Evolutionary conservation across 78 protist species (phyloP), one percentile per base, ranked within the genome.

Genomic region (Isochrysis galbana): DNA sequence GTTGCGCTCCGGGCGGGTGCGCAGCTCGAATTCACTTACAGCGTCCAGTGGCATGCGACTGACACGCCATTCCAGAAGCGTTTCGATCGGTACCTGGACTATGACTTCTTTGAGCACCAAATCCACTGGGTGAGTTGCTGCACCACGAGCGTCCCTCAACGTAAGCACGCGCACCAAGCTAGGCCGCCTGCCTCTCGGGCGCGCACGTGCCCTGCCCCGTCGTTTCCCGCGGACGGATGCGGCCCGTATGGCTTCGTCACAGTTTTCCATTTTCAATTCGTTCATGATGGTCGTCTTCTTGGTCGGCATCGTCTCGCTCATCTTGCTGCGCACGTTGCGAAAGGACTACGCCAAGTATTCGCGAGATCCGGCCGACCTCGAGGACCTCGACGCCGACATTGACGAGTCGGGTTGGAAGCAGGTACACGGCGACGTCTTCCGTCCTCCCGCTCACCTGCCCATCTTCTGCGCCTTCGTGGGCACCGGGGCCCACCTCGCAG

Each of bases 261-360:
- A 97, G 98, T 96, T 97, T 78, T 89, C 97, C 32, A 93, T 98
- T 67, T 95, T 96, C 96, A 98, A 98, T 91, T 93, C 97, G 46
- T 95, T 97, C 92, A 97, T 98, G 98, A 96, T 98, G 97, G 98
- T 98, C 61, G 41, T 96, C 23, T 96, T 97, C 92, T 94, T 97
- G 32, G 95, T 88, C 29, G 98, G 98, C 26, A 89, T 96, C 69
- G 92, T 91, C n/a, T 0, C 94, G 48, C 94, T 91, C 69, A 84
- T 91, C 87, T 87, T 97, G 45, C 78, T 94, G 93, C 95, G 98
- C 55, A 96, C 97, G 38, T 93, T 97, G 78, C 83, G 93, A 36
- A 51, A 42, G 26, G 87, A 78, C 48, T 78, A 78, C 48, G 87
- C 87, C 21, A 39, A 41, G 23, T 78, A 78, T 36, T 29, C 87